Evolutionary conservation across 1,139 yeast genomes (phyloP), one percentile per base, ranked within the genome.

Genomic region (Yamadazyma dendronema): DNA sequence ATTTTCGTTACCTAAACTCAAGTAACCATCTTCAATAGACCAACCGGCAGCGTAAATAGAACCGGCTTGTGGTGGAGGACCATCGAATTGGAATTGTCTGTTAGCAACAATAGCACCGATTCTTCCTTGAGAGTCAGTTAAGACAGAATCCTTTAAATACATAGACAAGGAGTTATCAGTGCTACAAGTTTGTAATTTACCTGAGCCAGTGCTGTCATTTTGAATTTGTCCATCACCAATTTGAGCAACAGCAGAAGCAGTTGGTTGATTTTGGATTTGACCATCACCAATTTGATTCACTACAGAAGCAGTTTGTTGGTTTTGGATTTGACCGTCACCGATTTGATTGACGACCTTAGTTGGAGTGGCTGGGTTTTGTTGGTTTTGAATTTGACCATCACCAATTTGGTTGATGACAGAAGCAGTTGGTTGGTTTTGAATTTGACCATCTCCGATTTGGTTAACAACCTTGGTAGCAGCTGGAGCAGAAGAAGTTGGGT

Each of bases 61-160:
- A 65, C 94, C 94, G 42, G 92, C 90, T 74, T 84, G 94, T 56
- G 92, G 92, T 66, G 90, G 89, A 52, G 92, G 94, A 62, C 92
- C 92, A 59, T 84, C 92, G 56, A 84, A 84, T 72, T 84, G 92
- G 83, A 84, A 83, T 72, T 84, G 92, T 71, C 84, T 78, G 81
- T 83, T 83, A 46, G 90, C 84, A 54, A 84, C 92, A 63, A 84
- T 83, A 42, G 89, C 79, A 57, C 92, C 92, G 49, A 84, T 67
- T 78, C 92, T 81, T 43, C 87, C 87, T 41, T 65, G 50, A 37
- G 74, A 57, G 57, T 84, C 92, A 31, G 71, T 74, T 61, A 84
- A 72, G 44, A 79, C 54, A 51, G 79, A 67, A 35, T 57, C 72
- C 35, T 68, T 59, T 56, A 84, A 74, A 25, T 67, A 64, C 74